phyloP scores from a whole-genome alignment of 1,284 basidiomycete species.

The Singerocomus rubriflavus region DNA sequence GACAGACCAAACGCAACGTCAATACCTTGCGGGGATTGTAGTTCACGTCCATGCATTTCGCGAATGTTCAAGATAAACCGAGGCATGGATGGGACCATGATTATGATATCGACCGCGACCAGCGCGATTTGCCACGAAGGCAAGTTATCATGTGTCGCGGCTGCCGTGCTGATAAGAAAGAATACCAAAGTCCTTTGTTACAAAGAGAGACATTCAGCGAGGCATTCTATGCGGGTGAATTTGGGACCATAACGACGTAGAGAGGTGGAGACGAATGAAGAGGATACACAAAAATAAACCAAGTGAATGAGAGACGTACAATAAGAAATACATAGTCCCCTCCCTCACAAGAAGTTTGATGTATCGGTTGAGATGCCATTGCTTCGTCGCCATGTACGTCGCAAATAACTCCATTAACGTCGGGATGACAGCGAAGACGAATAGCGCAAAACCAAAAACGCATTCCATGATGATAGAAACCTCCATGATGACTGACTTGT shows the following conservation, averaged over 20 bases:
- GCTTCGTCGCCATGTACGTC: slow-evolving; percentile 13
- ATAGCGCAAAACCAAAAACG: slow-evolving; percentile 1
- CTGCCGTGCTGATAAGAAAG: too few species aligned
- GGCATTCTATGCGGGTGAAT: too few species aligned
- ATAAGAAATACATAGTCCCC: slow-evolving; percentile 15
- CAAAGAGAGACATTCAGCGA: too few species aligned
- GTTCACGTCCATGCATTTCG: not conserved
- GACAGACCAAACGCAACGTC: not conserved
- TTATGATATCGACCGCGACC: not conserved
- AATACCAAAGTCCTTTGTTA: too few species aligned
- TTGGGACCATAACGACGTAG: too few species aligned
- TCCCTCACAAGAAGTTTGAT: slow-evolving; percentile 13
- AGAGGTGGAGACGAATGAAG: not conserved
- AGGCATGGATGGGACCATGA: not conserved
- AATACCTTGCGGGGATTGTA: not conserved
- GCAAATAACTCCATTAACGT: slow-evolving; percentile 5
- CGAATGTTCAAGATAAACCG: slow-evolving; percentile 2
- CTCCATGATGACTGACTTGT: not conserved
- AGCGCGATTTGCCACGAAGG: not conserved
- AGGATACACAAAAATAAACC: not conserved
- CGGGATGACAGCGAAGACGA: slow-evolving; percentile 10
- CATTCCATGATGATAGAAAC: not conserved
- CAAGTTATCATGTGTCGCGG: not conserved
- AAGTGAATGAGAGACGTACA: slow-evolving; percentile 9
- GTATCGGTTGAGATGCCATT: slow-evolving; percentile 9